Percentiles rank a stretch among this genome's conserved stretches.
These are phyloP conservation scores for Lithospermum erythrorhizon DNA, from an alignment of 257 asterid genomes.

Conservation along the genomic window DNA sequence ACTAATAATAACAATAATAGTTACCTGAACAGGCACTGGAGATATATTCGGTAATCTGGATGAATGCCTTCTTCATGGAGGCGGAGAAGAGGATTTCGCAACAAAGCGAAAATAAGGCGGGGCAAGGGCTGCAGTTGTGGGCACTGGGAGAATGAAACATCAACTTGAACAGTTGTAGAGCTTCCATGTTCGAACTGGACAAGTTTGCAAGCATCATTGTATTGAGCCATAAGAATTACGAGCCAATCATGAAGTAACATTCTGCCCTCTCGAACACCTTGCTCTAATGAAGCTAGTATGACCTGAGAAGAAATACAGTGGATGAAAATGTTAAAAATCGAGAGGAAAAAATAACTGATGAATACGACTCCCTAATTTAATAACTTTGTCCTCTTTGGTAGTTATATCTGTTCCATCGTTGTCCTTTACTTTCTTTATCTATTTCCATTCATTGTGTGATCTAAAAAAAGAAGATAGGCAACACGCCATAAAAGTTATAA, in stretches of 20 bases:
- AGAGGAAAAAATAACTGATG: background rate
- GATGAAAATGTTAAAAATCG: slow-evolving; percentile 3
- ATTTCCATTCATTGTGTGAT: too few species aligned
- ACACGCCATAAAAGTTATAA: too few species aligned
- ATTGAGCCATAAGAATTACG: slow-evolving; percentile 86
- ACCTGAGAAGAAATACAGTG: slow-evolving; percentile 42
- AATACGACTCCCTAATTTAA: background rate
- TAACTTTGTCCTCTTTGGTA: background rate
- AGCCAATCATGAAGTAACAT: slow-evolving; percentile 94
- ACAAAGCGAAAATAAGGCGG: slow-evolving; percentile 86
- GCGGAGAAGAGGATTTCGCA: slow-evolving; percentile 91
- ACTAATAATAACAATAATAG: background rate
- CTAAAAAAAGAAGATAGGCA: too few species aligned
- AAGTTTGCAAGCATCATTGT: slow-evolving; percentile 72
- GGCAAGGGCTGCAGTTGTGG: slow-evolving; percentile 88
- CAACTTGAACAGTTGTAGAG: slow-evolving; percentile 39
- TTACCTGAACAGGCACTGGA: slow-evolving; percentile 97
- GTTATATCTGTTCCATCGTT: background rate
- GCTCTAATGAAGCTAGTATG: slow-evolving; percentile 75
- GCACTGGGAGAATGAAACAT: slow-evolving; percentile 87
- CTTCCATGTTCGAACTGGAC: slow-evolving; percentile 52
- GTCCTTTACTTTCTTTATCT: too few species aligned
- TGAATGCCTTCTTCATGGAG: slow-evolving; percentile 99
- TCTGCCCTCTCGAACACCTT: slow-evolving; percentile 94
- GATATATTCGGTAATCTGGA: slow-evolving; percentile 91